These are phyloP conservation scores for Penicillium thymicola DNA, from an alignment of 2,329 filamentous ascomycete species.

Conservation along the genomic window DNA sequence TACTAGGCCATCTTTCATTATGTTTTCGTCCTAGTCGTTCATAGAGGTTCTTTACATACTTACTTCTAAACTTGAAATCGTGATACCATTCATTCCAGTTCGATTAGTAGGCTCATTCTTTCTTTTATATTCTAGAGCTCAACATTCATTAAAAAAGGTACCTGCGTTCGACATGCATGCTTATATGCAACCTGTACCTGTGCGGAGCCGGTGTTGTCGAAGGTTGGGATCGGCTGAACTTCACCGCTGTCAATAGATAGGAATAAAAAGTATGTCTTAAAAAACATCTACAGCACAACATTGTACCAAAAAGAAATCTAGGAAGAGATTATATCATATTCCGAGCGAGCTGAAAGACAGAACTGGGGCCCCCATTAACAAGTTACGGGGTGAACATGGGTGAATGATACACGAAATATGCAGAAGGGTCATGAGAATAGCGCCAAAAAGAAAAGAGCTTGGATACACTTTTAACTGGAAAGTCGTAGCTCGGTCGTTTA, in stretches of 20 bases:
- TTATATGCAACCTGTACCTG: background rate
- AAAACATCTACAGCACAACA: background rate
- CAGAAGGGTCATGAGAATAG: slow-evolving; percentile 27
- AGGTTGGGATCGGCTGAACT: background rate
- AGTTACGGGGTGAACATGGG: slow-evolving; percentile 4
- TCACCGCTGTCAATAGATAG: background rate
- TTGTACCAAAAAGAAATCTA: background rate
- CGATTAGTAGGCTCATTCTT: background rate
- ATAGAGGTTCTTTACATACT: background rate
- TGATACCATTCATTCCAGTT: background rate
- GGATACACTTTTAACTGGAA: slow-evolving; percentile 27
- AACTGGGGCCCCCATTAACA: slow-evolving; percentile 9
- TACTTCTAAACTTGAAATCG: background rate
- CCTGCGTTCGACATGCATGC: background rate
- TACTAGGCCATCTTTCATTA: background rate
- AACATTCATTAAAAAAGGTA: background rate
- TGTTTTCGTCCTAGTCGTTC: background rate
- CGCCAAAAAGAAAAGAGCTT: slow-evolving; percentile 23
- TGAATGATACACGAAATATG: slow-evolving; percentile 28
- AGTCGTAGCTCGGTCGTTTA: slow-evolving; percentile 23
- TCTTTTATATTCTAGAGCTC: background rate
- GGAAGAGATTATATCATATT: slow-evolving; percentile 6
- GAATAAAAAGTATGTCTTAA: background rate
- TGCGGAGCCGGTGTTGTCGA: background rate
- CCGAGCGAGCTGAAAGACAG: slow-evolving; percentile 8